Conservation (phyloP, 1,139 yeast species). For the Lodderomyces margitis region DNA sequence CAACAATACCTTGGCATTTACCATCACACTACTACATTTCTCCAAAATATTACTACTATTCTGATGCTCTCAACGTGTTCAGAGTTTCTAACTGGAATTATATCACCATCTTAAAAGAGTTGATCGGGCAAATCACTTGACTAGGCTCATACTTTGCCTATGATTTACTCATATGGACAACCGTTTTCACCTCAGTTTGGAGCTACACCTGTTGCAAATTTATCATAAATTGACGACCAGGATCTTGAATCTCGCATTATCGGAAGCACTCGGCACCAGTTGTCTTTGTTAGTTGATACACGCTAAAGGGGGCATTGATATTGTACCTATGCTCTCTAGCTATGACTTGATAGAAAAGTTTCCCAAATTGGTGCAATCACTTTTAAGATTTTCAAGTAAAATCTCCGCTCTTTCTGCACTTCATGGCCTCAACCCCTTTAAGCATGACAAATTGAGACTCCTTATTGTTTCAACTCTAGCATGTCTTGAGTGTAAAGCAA, state of each 20-base stretch:
- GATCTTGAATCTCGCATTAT: neutral
- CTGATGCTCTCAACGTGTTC: no score
- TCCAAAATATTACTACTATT: neutral
- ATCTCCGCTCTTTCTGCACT: neutral
- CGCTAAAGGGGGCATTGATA: neutral
- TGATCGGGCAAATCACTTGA: neutral
- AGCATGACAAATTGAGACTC: neutral
- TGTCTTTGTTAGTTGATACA: neutral
- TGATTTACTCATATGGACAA: neutral
- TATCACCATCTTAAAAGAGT: neutral
- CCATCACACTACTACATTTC: no score
- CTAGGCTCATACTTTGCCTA: neutral
- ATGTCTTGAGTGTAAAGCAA: neutral
- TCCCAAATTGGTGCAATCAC: neutral
- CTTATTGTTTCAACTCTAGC: neutral
- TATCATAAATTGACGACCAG: neutral
- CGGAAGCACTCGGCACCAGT: neutral
- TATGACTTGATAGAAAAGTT: neutral
- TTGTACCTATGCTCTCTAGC: neutral
- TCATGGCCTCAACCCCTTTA: neutral
- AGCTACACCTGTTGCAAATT: neutral
- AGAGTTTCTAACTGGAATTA: no score
- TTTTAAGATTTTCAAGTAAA: neutral
- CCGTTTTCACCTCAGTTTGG: neutral
- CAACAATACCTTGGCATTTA: no score